phyloP scores from a whole-genome alignment of 2,329 filamentous ascomycete species.

The Fusarium sp. region DNA sequence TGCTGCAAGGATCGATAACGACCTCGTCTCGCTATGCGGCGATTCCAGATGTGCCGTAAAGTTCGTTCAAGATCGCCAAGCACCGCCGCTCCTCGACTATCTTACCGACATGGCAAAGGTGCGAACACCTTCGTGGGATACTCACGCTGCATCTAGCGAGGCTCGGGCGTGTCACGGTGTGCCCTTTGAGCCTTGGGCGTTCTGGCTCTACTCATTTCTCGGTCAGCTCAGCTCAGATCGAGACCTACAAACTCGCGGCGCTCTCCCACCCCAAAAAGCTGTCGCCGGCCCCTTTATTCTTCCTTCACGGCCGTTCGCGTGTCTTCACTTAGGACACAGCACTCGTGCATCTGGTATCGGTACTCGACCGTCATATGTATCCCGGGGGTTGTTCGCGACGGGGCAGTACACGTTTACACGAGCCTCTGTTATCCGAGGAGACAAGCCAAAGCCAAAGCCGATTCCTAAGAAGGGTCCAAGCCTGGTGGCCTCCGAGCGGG shows the following conservation, averaged over 20 bases:
- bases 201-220: slow-evolving; percentile 53
- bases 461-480: slow-evolving; percentile 26
- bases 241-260: slow-evolving; percentile 44
- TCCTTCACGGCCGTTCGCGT: slow-evolving; percentile 51
- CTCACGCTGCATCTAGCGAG: slow-evolving; percentile 43
- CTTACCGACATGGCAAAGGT: slow-evolving; percentile 47
- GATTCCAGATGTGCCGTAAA: slow-evolving; percentile 48
- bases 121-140: slow-evolving; percentile 44
- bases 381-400: slow-evolving; percentile 48
- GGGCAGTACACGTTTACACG: slow-evolving; percentile 48
- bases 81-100: slow-evolving; percentile 48
- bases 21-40: slow-evolving; percentile 47
- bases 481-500: slow-evolving; percentile 23
- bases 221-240: slow-evolving; percentile 50
- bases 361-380: slow-evolving; percentile 49
- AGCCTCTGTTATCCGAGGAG: slow-evolving; percentile 14
- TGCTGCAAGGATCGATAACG: slow-evolving; percentile 47
- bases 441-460: slow-evolving; percentile 1
- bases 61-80: slow-evolving; percentile 44
- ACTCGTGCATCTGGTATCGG: slow-evolving; percentile 47
- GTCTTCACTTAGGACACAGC: slow-evolving; percentile 51
- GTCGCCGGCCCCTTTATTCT: slow-evolving; percentile 50
- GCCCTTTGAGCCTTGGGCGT: slow-evolving; percentile 52
- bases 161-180: slow-evolving; percentile 47
- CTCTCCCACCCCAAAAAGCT: slow-evolving; percentile 41